Conservation (phyloP, 2,329 filamentous ascomycete species). For the Xylaria sp. region DNA sequence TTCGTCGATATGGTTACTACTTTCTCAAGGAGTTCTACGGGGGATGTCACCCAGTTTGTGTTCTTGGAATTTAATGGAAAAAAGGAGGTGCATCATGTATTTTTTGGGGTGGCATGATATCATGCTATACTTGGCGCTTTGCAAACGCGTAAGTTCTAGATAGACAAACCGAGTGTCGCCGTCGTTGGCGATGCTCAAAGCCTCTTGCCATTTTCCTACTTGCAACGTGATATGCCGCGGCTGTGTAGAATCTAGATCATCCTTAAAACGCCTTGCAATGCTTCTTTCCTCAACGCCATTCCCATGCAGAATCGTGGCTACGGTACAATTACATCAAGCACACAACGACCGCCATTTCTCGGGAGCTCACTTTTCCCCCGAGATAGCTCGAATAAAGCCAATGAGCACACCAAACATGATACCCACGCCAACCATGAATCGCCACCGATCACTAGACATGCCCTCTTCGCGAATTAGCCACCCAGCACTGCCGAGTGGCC, state of each 20-base stretch:
- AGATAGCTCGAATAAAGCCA: constrained; percentile 44
- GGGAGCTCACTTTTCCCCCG: constrained; percentile 37
- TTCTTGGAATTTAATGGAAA: not conserved
- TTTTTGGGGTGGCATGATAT: not conserved
- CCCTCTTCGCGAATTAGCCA: constrained; percentile 89
- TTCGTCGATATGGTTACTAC: not conserved
- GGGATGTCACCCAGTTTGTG: constrained; percentile 29
- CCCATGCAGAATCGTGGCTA: constrained; percentile 14
- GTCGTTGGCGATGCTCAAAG: constrained; percentile 37
- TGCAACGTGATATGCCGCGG: constrained; percentile 6
- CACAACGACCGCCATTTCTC: not conserved
- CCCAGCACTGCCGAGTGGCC: constrained; percentile 83
- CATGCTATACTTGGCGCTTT: not conserved
- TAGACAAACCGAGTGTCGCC: constrained; percentile 38
- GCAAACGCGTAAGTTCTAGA: constrained; percentile 24
- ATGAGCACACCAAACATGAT: constrained; percentile 64
- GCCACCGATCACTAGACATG: constrained; percentile 82
- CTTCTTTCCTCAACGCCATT: constrained; percentile 23
- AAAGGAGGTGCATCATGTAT: constrained; percentile 3
- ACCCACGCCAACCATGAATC: constrained; percentile 85
- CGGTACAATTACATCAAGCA: constrained; percentile 3
- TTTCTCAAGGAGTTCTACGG: constrained; percentile 29
- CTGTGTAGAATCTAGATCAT: not conserved
- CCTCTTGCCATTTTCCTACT: constrained; percentile 23
- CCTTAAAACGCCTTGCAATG: constrained; percentile 21